Evolutionary conservation across 1,139 yeast species (phyloP), one percentile per base, ranked within the genome.

Genomic region (Zygoascus meyerae): DNA sequence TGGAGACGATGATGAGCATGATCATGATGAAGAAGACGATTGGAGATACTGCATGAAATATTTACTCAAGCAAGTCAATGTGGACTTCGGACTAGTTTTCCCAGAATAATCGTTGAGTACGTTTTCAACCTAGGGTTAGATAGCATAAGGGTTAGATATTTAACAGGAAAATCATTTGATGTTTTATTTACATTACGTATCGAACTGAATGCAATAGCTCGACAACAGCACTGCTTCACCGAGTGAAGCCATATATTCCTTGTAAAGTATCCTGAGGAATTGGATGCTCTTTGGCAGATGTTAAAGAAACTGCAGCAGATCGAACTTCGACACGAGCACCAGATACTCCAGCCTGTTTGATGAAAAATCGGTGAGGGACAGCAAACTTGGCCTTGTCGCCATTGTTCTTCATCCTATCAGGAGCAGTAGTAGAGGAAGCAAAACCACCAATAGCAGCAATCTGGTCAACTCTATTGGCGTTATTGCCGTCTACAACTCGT

Each of bases 401-500:
- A 28, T 28, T 28, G 3, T 34, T 29, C 28, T 37, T 45, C 48
- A 41, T 42, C 28, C 35, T 29, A 32, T 39, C 42, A 12, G 45
- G 41, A n/a, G 34, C 44, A 18, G 48, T 46, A 12, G 41, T 42
- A 14, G 31, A 42, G 28, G 52, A 40, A n/a, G 50, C 51, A 40
- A 50, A 52, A 9, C 55, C 55, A 28, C 53, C 55, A 35, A 52
- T 46, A 14, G 52, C 53, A 17, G 52, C 55, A 29, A 49, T 45
- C 14, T 35, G 39, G 9, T 17, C 11, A 16, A 28, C 26, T 35
- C 46, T 42, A 3, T 38, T 33, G 26, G 28, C 29, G 11, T 31
- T 30, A n/a, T 16, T 31, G n/a, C 63, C 56, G 34, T 62, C 64
- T 35, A 83, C 69, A 40, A 78, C 68, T 70, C 96, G 80, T 52